Percentiles rank a stretch among this genome's conserved stretches.
These are phyloP conservation scores for Metschnikowia dekortorum DNA, from an alignment of 805 yeast genomes.

Conservation along the genomic window DNA sequence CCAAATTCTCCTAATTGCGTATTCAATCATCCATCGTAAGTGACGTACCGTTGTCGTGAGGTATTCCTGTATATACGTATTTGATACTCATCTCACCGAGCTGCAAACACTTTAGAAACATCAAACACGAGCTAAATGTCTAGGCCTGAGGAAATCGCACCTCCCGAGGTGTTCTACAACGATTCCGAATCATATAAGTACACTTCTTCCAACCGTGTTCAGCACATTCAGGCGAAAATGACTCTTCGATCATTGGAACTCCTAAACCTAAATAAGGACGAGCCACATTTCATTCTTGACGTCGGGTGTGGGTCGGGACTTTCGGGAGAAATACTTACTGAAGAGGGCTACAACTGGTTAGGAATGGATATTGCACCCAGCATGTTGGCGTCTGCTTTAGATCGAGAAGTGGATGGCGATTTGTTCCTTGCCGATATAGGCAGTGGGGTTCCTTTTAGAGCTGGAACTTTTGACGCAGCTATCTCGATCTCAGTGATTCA, in stretches of 20 bases:
- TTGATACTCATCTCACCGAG: slow-evolving; percentile 3
- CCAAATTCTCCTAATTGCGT: too few species aligned
- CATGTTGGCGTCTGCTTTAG: slow-evolving; percentile 92
- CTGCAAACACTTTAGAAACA: not conserved
- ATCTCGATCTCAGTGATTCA: slow-evolving; percentile 93
- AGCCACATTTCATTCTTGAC: slow-evolving; percentile 71
- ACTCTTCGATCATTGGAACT: slow-evolving; percentile 89
- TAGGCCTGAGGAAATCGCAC: slow-evolving; percentile 94
- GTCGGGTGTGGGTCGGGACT: slow-evolving; percentile 97
- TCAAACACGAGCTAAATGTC: slow-evolving; percentile 51
- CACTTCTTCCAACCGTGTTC: slow-evolving; percentile 92
- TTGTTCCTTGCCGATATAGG: slow-evolving; percentile 91
- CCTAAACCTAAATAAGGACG: slow-evolving; percentile 60
- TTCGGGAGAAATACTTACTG: slow-evolving; percentile 88
- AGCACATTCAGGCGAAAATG: slow-evolving; percentile 97
- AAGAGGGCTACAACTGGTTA: slow-evolving; percentile 91
- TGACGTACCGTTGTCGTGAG: not conserved
- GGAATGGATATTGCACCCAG: slow-evolving; percentile 96
- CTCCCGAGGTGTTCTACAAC: slow-evolving; percentile 93
- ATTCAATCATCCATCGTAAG: not conserved
- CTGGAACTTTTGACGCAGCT: slow-evolving; percentile 96
- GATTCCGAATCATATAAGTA: slow-evolving; percentile 87
- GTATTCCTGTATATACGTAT: not conserved
- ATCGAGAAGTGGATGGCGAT: slow-evolving; percentile 92
- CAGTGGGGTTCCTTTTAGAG: slow-evolving; percentile 87